Base-by-base conservation (phyloP, 2,329 filamentous ascomycete genomes). In the Lachnellula cervina region DNA sequence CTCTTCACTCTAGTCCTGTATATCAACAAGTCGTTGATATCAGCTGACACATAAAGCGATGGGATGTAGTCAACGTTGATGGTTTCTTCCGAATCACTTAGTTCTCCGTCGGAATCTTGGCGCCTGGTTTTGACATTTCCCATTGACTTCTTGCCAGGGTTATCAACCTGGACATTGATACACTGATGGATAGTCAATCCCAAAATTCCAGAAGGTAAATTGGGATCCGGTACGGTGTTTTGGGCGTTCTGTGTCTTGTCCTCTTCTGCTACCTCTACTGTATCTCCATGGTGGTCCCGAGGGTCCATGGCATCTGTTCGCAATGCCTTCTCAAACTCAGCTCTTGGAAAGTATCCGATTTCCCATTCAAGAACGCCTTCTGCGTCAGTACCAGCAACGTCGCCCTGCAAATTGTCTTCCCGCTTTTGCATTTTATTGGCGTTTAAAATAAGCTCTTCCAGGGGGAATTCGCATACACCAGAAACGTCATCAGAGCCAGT, bases 381-480 rank as follows among this genome's bases (percentile, higher is more conserved):
- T 1, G 59, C 59, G 56, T 62, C 59, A 5, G 59, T 62, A 4
- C 59, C 59, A 25, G 54, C 46, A n/a, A 57, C 55, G 35, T 62
- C 59, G 14, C 59, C 59, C 23, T 62, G 59, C 14, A 62, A 44
- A 32, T 57, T 34, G 25, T 62, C 59, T 32, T 62, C 59, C 19
- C 59, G 17, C 47, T 62, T 62, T n/a, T 62, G 52, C 59, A 62
- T 62, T 32, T 62, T 28, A 28, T 62, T 62, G 14, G 55, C 55
- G 17, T 62, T 58, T 2, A 62, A 38, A 16, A 62, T 54, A 1
- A 62, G 55, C n/a, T 62, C 59, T 14, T 57, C 53, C 2, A 62
- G 19, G 16, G 59, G 57, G 47, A 61, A 59, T 38, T 61, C 59
- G 25, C 59, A 62, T 3, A 62, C 53, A 21, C 59, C 59, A 32